Base-by-base conservation (phyloP, 148 eudicot species). In the Arctostaphylos glauca region DNA sequence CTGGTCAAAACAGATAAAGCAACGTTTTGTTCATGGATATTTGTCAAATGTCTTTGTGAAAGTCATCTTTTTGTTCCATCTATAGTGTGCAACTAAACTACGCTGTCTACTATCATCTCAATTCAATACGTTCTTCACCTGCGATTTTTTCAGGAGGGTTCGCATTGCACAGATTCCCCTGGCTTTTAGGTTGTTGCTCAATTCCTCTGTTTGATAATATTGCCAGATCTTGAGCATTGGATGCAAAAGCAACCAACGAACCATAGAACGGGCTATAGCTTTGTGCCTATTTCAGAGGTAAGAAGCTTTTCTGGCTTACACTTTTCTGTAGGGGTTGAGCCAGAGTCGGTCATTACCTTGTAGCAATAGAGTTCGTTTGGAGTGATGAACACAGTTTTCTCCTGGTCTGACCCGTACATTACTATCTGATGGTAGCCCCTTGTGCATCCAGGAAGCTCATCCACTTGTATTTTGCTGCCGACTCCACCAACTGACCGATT, bases 1-100 rank as follows among this genome's bases (percentile, higher is more conserved):
- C 56, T 6, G 60, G 47, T 60, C 55, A n/a, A 47, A 60, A 16
- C 43, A 21, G 81, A 5, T 60, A 47, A 60, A 62, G 72, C 38
- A 79, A 46, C 15, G 8, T n/a, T 23, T 59, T 8, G 12, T 78
- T 66, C 15, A 10, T 78, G 14, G 70, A 43, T 43, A n/a, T n/a
- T n/a, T 9, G 71, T 66, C 5, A 66, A 66, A 66, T 66, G 31
- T 25, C 10, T 25, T 25, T 0, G 41, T 54, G 25, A 16, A 66
- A 66, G 38, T 66, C 43, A 66, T 78, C 8, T n/a, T 23, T 95
- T 47, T 92, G 91, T 84, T 91, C 92, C 81, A 85, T 89, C 21
- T 15, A 9, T 73, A 73, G 21, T 12, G 49, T 21, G 38, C 54
- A 49, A 75, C 41, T 75, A 9, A 21, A 49, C 38, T 9, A 21